These are phyloP conservation scores for Spizellomyces punctatus DNA, from an alignment of 192 early-diverging fungal genomes.

Conservation along the genomic window DNA sequence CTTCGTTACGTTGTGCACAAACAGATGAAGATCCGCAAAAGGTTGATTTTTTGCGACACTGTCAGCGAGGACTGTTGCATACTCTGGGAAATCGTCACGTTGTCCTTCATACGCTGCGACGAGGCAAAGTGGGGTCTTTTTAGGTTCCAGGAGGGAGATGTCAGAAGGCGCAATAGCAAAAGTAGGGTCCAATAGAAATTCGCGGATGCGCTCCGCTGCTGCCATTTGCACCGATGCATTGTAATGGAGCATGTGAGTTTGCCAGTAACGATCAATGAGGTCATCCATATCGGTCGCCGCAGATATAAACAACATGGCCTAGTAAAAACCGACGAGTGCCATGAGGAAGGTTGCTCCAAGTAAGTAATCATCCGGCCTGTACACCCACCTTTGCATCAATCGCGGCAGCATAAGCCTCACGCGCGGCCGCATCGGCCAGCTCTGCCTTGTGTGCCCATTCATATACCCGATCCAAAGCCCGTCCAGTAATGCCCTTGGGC, in stretches of 20 bases:
- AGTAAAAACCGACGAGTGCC: not conserved
- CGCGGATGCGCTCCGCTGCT: conserved; percentile 25
- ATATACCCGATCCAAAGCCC: conserved; percentile 15
- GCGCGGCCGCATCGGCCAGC: conserved; percentile 17
- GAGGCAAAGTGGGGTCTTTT: conserved; percentile 34
- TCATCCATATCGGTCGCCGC: conserved; percentile 22
- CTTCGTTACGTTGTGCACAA: conserved; percentile 34
- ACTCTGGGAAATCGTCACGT: conserved; percentile 28
- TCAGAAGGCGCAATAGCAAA: not conserved
- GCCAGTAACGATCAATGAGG: conserved; percentile 33
- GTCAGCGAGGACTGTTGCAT: conserved; percentile 30
- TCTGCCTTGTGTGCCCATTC: conserved; percentile 28
- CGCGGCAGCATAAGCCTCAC: conserved; percentile 18
- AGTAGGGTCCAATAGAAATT: conserved; percentile 18
- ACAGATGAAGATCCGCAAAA: conserved; percentile 29
- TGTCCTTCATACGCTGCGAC: conserved; percentile 29
- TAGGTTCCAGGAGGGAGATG: not conserved
- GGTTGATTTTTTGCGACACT: conserved; percentile 28
- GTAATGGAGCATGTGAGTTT: conserved; percentile 26
- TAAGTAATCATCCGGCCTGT: not conserved
- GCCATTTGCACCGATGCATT: conserved; percentile 26
- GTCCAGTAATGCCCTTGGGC: conserved; percentile 17
- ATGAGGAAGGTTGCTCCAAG: not conserved
- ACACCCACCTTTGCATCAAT: conserved; percentile 25
- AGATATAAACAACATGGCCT: conserved; percentile 32